Conservation (phyloP, 2,329 filamentous ascomycete genomes). For the Bipolaris oryzae region DNA sequence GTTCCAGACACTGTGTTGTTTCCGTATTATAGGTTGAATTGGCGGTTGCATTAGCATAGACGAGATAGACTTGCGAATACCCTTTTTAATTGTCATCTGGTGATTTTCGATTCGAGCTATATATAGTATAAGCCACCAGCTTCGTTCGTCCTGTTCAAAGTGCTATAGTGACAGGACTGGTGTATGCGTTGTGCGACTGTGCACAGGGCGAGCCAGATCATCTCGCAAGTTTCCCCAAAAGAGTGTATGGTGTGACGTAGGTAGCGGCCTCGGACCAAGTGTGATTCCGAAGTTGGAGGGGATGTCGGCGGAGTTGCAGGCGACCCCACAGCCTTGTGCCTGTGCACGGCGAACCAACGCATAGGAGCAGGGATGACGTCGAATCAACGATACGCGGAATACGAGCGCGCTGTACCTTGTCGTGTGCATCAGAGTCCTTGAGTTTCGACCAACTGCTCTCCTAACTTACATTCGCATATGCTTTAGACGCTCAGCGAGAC, state of each 20-base stretch:
- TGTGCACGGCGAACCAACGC: constrained; percentile 7
- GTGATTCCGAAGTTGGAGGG: constrained; percentile 5
- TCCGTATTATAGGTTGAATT: not conserved
- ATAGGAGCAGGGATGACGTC: constrained; percentile 23
- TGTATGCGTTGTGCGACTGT: not conserved
- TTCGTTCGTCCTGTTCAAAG: no score
- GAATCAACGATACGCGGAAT: constrained; percentile 12
- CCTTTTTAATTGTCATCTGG: constrained; percentile 15
- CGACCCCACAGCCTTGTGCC: constrained; percentile 20
- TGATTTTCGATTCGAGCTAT: not conserved
- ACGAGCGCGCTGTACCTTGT: not conserved
- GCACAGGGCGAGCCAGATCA: not conserved
- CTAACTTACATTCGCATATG: not conserved
- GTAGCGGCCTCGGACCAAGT: constrained; percentile 4
- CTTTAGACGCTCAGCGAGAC: not conserved
- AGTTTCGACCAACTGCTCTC: not conserved
- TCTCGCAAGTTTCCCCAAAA: constrained; percentile 14
- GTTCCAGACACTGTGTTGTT: not conserved
- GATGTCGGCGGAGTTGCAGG: constrained; percentile 11
- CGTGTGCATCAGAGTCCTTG: constrained; percentile 7
- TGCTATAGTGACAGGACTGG: not conserved
- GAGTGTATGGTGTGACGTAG: constrained; percentile 13
- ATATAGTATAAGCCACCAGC: not conserved
- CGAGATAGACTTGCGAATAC: constrained; percentile 24
- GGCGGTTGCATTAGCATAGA: not conserved